These are phyloP conservation scores for Boletus coccyginus DNA, from an alignment of 768 basidiomycete species.

Conservation along the genomic window DNA sequence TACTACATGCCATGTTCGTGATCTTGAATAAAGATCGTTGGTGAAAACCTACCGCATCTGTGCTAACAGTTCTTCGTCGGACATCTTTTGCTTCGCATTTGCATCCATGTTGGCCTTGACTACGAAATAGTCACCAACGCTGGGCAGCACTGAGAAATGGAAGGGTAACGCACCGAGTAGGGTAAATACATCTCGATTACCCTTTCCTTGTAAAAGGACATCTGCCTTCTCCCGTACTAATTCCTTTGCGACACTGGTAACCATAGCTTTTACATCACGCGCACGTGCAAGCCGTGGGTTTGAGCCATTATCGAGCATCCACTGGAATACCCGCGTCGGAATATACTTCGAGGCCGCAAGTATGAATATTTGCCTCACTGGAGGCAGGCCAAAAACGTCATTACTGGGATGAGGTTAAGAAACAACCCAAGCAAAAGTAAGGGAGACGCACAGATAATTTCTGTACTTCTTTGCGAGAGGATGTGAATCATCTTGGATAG, in stretches of 20 bases:
- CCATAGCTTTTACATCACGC: background rate
- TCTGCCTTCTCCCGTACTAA: slow-evolving; percentile 7
- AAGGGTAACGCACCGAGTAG: slow-evolving; percentile 35
- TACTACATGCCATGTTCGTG: slow-evolving; percentile 20
- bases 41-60: slow-evolving; percentile 14
- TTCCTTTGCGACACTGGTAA: background rate
- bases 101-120: slow-evolving; percentile 26
- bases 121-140: background rate
- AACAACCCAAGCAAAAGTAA: no score
- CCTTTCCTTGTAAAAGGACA: slow-evolving; percentile 10
- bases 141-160: background rate
- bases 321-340: background rate
- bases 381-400: slow-evolving; percentile 10
- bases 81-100: slow-evolving; percentile 14
- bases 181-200: slow-evolving; percentile 15
- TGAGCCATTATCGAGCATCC: background rate
- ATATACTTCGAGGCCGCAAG: slow-evolving; percentile 5
- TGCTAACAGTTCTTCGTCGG: slow-evolving; percentile 9
- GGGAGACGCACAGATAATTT: slow-evolving; percentile 2
- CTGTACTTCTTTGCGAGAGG: slow-evolving; percentile 4
- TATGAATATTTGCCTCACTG: slow-evolving; percentile 6
- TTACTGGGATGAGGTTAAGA: background rate
- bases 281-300: background rate
- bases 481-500: background rate
- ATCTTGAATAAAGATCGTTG: background rate